These are phyloP conservation scores for Dipodascus albidus DNA, from an alignment of 805 yeast genomes.

Conservation along the genomic window DNA sequence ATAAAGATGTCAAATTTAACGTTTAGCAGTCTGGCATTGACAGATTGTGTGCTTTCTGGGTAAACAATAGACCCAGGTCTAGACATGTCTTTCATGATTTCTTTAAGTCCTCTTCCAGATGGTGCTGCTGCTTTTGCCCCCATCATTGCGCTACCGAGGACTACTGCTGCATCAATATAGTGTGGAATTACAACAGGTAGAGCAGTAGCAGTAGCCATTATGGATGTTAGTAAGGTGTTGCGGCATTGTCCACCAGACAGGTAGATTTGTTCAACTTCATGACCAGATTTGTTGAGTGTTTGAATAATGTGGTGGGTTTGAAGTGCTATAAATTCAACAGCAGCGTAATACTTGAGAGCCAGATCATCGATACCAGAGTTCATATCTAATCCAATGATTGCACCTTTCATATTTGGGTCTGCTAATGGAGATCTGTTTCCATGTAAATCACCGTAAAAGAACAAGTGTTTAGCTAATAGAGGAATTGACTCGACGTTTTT, in stretches of 20 bases:
- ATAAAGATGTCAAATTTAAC: conserved; percentile 78
- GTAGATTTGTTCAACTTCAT: conserved; percentile 60
- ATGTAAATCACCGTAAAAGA: conserved; percentile 92
- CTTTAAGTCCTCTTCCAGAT: conserved; percentile 48
- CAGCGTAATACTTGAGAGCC: conserved; percentile 79
- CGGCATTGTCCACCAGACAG: conserved; percentile 97
- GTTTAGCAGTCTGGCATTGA: conserved; percentile 59
- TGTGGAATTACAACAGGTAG: conserved; percentile 86
- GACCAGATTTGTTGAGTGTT: conserved; percentile 73
- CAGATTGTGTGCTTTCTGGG: conserved; percentile 43
- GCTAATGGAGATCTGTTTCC: conserved; percentile 98
- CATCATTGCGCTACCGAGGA: conserved; percentile 86
- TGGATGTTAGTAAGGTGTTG: conserved; percentile 76
- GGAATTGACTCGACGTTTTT: conserved; percentile 60
- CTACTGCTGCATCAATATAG: conserved; percentile 95
- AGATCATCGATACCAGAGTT: conserved; percentile 75
- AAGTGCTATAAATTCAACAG: conserved; percentile 95
- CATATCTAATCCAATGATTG: conserved; percentile 87
- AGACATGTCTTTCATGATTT: conserved; percentile 71
- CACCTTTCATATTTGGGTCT: conserved; percentile 85
- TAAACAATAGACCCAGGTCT: conserved; percentile 71
- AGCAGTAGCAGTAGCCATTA: conserved; percentile 88
- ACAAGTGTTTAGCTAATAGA: conserved; percentile 69
- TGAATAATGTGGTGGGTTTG: conserved; percentile 94
- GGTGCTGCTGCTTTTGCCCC: conserved; percentile 90